These are phyloP conservation scores for Populus hybrid DNA, from an alignment of 441 rosid species.

Conservation along the genomic window DNA sequence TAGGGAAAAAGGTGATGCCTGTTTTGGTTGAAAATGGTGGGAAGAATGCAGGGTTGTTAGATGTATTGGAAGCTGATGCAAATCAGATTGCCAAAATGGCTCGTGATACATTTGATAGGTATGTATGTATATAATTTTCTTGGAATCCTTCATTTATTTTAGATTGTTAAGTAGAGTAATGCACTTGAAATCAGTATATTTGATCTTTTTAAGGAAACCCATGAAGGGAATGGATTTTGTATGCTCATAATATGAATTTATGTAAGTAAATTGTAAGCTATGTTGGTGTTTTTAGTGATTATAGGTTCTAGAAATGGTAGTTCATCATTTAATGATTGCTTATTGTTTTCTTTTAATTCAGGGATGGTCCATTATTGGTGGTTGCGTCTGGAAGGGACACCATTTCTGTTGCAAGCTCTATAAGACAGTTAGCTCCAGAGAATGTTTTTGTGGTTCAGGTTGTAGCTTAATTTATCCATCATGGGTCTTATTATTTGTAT, in stretches of 20 bases:
- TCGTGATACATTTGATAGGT: constrained; percentile 66
- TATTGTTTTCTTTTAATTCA: constrained; percentile 19
- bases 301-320: not conserved
- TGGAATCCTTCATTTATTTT: not conserved
- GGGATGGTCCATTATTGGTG: constrained; percentile 89
- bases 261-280: not conserved
- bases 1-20: constrained; percentile 24
- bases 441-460: constrained; percentile 92
- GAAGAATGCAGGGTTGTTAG: constrained; percentile 47
- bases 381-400: constrained; percentile 93
- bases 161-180: not conserved
- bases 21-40: constrained; percentile 44
- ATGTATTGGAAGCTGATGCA: constrained; percentile 70
- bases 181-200: not conserved
- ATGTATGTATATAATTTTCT: constrained; percentile 17
- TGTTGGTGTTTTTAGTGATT: not conserved
- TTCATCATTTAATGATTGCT: not conserved
- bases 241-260: not conserved
- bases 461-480: constrained; percentile 4
- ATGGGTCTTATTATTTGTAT: not conserved
- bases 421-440: constrained; percentile 75
- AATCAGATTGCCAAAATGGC: constrained; percentile 74
- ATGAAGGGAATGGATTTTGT: not conserved
- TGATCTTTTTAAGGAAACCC: not conserved
- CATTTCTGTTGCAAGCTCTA: constrained; percentile 64